Conservation (phyloP, 305 asterid species). For the Lippia alba region DNA sequence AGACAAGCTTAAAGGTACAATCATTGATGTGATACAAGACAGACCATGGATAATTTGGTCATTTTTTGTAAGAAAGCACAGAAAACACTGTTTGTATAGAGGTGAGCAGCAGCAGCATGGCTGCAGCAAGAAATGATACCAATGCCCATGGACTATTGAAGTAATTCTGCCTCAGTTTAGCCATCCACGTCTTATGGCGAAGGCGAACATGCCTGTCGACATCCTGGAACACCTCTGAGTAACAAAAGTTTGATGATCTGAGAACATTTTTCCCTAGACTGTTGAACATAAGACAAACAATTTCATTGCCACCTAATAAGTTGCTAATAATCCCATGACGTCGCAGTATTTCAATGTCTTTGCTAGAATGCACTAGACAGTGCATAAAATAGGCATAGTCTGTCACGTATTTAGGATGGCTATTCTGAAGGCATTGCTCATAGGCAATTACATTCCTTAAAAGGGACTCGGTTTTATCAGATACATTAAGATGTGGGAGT, state of each 20-base stretch:
- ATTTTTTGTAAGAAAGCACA: slow-evolving; percentile 26
- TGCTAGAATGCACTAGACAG: slow-evolving; percentile 31
- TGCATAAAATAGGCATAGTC: slow-evolving; percentile 38
- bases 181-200: slow-evolving; percentile 32
- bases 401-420: slow-evolving; percentile 36
- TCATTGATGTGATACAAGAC: too few species aligned
- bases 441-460: not conserved
- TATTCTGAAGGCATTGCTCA: slow-evolving; percentile 33
- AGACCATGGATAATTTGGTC: too few species aligned
- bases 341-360: slow-evolving; percentile 38
- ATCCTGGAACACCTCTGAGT: not conserved
- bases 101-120: slow-evolving; percentile 38
- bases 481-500: too few species aligned
- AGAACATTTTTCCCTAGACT: slow-evolving; percentile 9
- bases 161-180: slow-evolving; percentile 38
- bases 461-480: too few species aligned
- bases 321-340: slow-evolving; percentile 11
- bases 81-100: slow-evolving; percentile 33
- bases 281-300: slow-evolving; percentile 23
- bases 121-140: not conserved
- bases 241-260: not conserved
- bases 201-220: slow-evolving; percentile 27
- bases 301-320: slow-evolving; percentile 29
- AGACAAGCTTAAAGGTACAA: too few species aligned
- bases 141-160: slow-evolving; percentile 40